A percentile compares a stretch with the other conserved stretches of the same genome.
These are phyloP conservation scores for Psidium friedrichsthalianum DNA, from an alignment of 345 rosid species.

Conservation along the genomic window DNA sequence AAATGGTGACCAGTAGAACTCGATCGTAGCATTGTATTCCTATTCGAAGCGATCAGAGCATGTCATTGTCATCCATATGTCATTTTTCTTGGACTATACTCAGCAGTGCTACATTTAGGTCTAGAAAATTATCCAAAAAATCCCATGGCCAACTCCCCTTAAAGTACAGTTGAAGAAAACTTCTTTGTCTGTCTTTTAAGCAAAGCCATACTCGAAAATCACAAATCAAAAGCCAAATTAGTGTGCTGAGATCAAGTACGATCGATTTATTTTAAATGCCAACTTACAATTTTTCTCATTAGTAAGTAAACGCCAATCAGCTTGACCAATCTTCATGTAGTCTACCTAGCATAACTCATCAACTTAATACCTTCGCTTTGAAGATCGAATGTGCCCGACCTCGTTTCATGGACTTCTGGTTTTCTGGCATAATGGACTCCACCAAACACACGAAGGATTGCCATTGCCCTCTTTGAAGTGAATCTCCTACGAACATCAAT, in stretches of 20 bases:
- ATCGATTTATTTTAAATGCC: neutral
- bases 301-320: neutral
- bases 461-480: constrained; percentile 84
- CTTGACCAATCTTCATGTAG: neutral
- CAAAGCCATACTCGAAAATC: neutral
- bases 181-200: neutral
- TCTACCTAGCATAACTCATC: neutral
- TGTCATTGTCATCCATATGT: neutral
- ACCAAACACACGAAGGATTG: constrained; percentile 82
- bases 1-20: constrained; percentile 94
- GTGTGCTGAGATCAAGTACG: no score
- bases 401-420: constrained; percentile 49
- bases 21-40: constrained; percentile 75
- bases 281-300: neutral
- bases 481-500: constrained; percentile 78
- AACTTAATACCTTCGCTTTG: constrained; percentile 47
- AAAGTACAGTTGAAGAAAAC: neutral
- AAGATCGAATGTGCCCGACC: constrained; percentile 40
- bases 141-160: neutral
- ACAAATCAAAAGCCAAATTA: neutral
- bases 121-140: neutral
- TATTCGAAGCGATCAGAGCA: constrained; percentile 2
- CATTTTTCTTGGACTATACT: neutral
- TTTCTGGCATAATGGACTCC: constrained; percentile 50
- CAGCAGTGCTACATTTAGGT: neutral